Base-by-base conservation (phyloP, 2,329 filamentous ascomycete genomes). In the Aspergillus neoniger region DNA sequence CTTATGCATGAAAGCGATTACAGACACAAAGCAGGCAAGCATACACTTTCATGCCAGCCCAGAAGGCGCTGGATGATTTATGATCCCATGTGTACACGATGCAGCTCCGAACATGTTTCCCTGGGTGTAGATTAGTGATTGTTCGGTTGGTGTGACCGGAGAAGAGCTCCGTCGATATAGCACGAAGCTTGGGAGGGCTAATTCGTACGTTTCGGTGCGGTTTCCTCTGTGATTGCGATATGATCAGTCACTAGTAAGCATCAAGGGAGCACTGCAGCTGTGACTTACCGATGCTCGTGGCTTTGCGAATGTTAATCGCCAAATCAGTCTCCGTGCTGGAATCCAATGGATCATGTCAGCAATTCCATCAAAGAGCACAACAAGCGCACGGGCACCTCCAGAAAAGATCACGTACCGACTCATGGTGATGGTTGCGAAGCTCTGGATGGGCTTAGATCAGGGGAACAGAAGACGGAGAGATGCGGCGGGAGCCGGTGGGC, bases 31-130 rank as follows among this genome's bases (percentile, higher is more conserved):
- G 38, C n/a, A 9, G 7, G 36, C 23, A 36, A 12, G 84, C 89
- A 69, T 85, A 96, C 90, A 98, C 93, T 87, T 99, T 99, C 85
- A 99, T 96, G 75, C 93, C 94, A 59, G 91, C 88, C 95, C 95
- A 99, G 78, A 99, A 99, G 74, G 93, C 91, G 74, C 88, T 85
- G 44, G 93, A 96, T 66, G 90, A 96, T 81, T 96, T 96, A 82
- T 99, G 92, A 79, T 99, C 95, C 95, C 95, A 99, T 61, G 94
- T 98, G 78, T 98, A 98, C 49, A 99, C 94, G 72, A 99, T 99
- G 75, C 92, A 96, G 77, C 91, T 92, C 74, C 95, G 91, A 60
- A 99, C 95, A 90, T 99, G 95, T 81, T 99, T 99, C 63, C 85
- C 86, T 85, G 72, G 39, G 57, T 58, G 55, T 25, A 30, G 12